Conservation (phyloP, 2,329 filamentous ascomycete genomes). For the Didymella pomorum region DNA sequence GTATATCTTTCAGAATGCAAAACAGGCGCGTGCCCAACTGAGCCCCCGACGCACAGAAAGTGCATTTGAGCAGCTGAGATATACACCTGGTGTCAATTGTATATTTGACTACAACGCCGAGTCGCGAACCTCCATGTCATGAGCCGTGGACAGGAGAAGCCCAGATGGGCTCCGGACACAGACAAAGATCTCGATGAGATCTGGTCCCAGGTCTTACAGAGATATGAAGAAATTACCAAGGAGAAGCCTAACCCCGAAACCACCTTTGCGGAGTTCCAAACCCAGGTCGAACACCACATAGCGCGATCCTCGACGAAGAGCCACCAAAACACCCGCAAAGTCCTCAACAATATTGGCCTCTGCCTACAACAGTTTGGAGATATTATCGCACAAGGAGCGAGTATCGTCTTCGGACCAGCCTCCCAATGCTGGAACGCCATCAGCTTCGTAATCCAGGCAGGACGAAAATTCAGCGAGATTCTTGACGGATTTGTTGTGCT, state of each 20-base stretch:
- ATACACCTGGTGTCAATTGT: too few relatives aligned
- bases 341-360: slow-evolving; percentile 11
- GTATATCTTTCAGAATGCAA: too few relatives aligned
- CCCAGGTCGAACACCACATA: neutral
- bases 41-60: too few relatives aligned
- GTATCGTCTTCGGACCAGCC: slow-evolving; percentile 20
- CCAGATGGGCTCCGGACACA: neutral
- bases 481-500: slow-evolving; percentile 27
- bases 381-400: slow-evolving; percentile 16
- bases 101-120: too few relatives aligned
- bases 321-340: slow-evolving; percentile 6
- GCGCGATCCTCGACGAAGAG: slow-evolving; percentile 11
- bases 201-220: slow-evolving; percentile 18
- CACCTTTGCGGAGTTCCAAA: slow-evolving; percentile 17
- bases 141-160: neutral
- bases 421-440: slow-evolving; percentile 30
- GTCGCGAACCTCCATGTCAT: too few relatives aligned
- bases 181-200: slow-evolving; percentile 26
- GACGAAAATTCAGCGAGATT: slow-evolving; percentile 8
- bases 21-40: too few relatives aligned
- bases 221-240: slow-evolving; percentile 26
- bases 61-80: too few relatives aligned
- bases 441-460: slow-evolving; percentile 23
- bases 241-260: slow-evolving; percentile 12
- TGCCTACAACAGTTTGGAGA: slow-evolving; percentile 20